Evolutionary conservation across 257 asterid species (phyloP).

Genomic region (Euphrasia confusa): DNA sequence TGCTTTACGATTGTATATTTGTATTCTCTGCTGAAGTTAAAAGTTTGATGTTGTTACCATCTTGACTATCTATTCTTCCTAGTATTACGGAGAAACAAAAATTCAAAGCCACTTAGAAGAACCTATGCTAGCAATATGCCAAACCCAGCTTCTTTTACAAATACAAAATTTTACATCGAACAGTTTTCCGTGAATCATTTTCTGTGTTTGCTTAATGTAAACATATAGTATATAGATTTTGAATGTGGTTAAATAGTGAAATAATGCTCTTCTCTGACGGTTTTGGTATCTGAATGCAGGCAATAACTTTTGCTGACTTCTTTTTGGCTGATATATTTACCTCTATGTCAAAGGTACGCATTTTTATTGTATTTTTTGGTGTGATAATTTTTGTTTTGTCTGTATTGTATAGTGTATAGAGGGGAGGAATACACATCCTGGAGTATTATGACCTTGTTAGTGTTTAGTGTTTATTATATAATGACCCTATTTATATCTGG

Average conservation of each 20-base stretch:
- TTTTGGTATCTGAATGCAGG: slow-evolving; percentile 47
- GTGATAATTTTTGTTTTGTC: too few relatives aligned
- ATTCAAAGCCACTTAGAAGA: slow-evolving; percentile 7
- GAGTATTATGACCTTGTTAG: too few relatives aligned
- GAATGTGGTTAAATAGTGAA: background rate
- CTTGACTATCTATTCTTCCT: slow-evolving; percentile 3
- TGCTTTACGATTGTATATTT: background rate
- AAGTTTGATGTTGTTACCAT: slow-evolving; percentile 16
- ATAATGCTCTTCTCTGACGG: slow-evolving; percentile 24
- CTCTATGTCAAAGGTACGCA: slow-evolving; percentile 96
- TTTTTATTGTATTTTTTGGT: slow-evolving; percentile 14
- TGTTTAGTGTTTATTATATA: too few relatives aligned
- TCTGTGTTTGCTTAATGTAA: slow-evolving; percentile 8
- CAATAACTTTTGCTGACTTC: slow-evolving; percentile 89
- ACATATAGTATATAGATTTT: background rate
- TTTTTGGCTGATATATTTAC: slow-evolving; percentile 97
- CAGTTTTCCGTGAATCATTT: slow-evolving; percentile 13
- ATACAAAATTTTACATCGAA: slow-evolving; percentile 13
- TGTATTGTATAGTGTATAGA: too few relatives aligned
- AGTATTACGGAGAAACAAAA: slow-evolving; percentile 16
- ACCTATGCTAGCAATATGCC: slow-evolving; percentile 14
- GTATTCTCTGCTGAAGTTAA: slow-evolving; percentile 5
- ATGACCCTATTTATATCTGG: too few relatives aligned
- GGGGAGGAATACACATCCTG: too few relatives aligned
- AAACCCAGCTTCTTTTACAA: slow-evolving; percentile 7